A percentile compares a stretch with the other conserved stretches of the same genome.
Conservation (phyloP, 2,329 filamentous ascomycete species). For the Claviceps capensis region DNA sequence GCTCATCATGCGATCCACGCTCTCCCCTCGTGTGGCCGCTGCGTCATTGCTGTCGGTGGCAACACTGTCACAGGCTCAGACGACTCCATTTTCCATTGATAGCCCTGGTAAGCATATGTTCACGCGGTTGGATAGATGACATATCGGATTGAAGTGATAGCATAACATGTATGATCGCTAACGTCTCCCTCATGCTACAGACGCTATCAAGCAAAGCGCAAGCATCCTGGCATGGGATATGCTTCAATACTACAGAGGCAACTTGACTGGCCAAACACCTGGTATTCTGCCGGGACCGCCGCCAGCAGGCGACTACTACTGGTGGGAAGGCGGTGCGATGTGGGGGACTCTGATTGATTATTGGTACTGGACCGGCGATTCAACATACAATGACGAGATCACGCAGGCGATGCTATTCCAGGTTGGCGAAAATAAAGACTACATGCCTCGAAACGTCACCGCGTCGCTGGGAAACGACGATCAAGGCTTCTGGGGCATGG, state of each 20-base stretch:
- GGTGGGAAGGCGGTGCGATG: constrained; percentile 53
- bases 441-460: constrained; percentile 41
- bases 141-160: neutral
- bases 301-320: constrained; percentile 39
- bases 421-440: constrained; percentile 36
- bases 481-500: constrained; percentile 56
- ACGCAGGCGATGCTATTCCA: constrained; percentile 40
- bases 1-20: constrained; percentile 6
- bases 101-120: constrained; percentile 3
- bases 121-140: too few relatives aligned
- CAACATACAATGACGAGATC: constrained; percentile 39
- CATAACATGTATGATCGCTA: neutral
- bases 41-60: constrained; percentile 5
- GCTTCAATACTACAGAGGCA: constrained; percentile 32
- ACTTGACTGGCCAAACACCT: constrained; percentile 28
- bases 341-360: constrained; percentile 52
- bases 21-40: constrained; percentile 1
- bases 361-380: constrained; percentile 48
- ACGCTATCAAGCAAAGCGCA: constrained; percentile 25
- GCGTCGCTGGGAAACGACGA: constrained; percentile 47
- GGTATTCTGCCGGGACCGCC: constrained; percentile 36
- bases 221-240: constrained; percentile 28
- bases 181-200: constrained; percentile 10
- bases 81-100: constrained; percentile 5
- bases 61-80: constrained; percentile 5